Percentiles rank a stretch among this genome's conserved stretches.
phyloP scores from a whole-genome alignment of 2,329 filamentous ascomycete species.

The Trichoderma aggressivum region DNA sequence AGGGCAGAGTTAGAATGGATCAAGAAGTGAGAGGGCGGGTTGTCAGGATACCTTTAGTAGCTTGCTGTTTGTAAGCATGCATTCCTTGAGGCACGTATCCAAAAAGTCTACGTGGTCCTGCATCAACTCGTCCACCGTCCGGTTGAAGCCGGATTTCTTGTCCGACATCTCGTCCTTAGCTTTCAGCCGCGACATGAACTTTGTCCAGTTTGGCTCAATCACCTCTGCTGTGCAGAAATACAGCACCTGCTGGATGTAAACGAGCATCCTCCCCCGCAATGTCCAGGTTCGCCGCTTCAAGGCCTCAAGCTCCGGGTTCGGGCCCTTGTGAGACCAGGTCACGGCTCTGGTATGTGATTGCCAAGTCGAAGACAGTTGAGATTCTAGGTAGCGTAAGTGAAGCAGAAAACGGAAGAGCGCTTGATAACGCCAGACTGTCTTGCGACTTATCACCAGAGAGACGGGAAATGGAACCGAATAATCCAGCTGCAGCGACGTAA shows the following conservation, averaged over 20 bases:
- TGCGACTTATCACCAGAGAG: conserved; percentile 90
- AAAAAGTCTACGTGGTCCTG: conserved; percentile 98
- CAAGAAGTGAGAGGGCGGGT: neutral
- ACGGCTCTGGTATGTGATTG: conserved; percentile 78
- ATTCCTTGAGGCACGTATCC: conserved; percentile 96
- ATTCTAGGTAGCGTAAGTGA: conserved; percentile 84
- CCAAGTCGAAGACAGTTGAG: conserved; percentile 83
- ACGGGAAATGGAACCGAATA: conserved; percentile 93
- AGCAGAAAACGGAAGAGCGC: conserved; percentile 92
- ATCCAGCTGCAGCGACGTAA: conserved; percentile 89
- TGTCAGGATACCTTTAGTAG: conserved; percentile 67
- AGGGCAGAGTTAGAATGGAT: neutral
- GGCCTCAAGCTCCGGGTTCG: conserved; percentile 69
- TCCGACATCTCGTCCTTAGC: conserved; percentile 37
- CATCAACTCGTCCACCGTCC: conserved; percentile 97
- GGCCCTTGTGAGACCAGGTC: conserved; percentile 79
- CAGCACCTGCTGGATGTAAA: conserved; percentile 92
- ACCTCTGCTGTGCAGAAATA: conserved; percentile 98
- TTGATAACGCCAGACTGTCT: conserved; percentile 96
- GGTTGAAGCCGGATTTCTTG: conserved; percentile 37
- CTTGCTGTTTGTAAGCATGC: conserved; percentile 97
- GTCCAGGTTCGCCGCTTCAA: conserved; percentile 96
- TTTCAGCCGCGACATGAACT: conserved; percentile 83
- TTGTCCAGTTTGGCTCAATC: conserved; percentile 96
- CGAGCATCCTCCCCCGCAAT: conserved; percentile 86